Evolutionary conservation across 108 stramenopile species (phyloP).

Genomic region (Nitzschia palea): DNA sequence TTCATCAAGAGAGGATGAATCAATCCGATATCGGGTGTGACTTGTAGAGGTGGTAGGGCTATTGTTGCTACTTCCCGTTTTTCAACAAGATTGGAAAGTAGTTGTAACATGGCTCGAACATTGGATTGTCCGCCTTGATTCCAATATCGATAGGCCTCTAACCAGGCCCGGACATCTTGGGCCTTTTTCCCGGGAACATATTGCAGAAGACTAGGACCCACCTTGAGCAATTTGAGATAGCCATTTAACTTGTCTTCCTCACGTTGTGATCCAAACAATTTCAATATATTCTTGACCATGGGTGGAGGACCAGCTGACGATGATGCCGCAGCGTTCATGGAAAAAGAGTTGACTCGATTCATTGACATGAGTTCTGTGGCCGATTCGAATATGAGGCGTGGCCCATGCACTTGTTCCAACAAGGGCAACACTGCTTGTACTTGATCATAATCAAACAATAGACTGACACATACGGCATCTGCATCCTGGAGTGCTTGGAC

Average conservation of each 20-base stretch:
- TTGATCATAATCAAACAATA: conserved; percentile 84
- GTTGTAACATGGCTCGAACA: conserved; percentile 58
- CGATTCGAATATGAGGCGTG: conserved; percentile 81
- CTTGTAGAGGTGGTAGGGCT: conserved; percentile 46
- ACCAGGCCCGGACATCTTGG: conserved; percentile 76
- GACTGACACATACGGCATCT: conserved; percentile 71
- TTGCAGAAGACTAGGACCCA: conserved; percentile 79
- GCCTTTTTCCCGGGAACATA: conserved; percentile 88
- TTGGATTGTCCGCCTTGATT: conserved; percentile 74
- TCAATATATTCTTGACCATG: conserved; percentile 75
- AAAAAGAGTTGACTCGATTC: conserved; percentile 73
- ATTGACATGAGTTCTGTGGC: conserved; percentile 82
- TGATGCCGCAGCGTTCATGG: conserved; percentile 41
- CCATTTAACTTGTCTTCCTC: conserved; percentile 85
- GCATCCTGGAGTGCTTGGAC: conserved; percentile 61
- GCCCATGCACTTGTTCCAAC: conserved; percentile 42
- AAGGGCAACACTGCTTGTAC: conserved; percentile 36
- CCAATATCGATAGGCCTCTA: conserved; percentile 88
- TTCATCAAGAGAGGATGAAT: conserved; percentile 57
- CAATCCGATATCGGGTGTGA: conserved; percentile 82
- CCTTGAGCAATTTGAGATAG: conserved; percentile 80
- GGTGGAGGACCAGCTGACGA: conserved; percentile 74
- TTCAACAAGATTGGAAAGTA: conserved; percentile 32
- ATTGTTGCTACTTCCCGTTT: neutral
- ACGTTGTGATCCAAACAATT: conserved; percentile 72